Evolutionary conservation across 208 protist genomes (phyloP), one percentile per base, ranked within the genome.

Genomic region (Acanthamoeba castellanii): DNA sequence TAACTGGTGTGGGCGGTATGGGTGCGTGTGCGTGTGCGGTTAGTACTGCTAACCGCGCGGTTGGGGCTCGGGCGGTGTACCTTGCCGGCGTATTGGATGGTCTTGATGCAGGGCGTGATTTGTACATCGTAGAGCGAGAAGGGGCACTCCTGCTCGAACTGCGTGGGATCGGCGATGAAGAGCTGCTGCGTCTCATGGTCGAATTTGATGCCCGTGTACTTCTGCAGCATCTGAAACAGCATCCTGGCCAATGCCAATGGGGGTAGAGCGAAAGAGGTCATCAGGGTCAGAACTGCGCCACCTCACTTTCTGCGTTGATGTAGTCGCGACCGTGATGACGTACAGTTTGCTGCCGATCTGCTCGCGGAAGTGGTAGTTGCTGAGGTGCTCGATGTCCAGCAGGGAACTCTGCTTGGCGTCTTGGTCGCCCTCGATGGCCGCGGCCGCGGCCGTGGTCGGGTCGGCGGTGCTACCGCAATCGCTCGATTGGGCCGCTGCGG

Each of bases 341-440:
- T 93, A 93, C 88, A 93, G 45, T 32, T 93, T 93, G 64, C 88
- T 93, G 34, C 88, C 88, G 25, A 93, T 93, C 64, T 93, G 88
- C 88, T 93, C 88, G 61, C 88, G 61, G 50, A 93, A 78, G 34
- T 93, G 88, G 34, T 93, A 93, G 42, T 74, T 20, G 45, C 61
- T 70, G 20, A 78, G 68, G 64, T 93, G 61, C 50, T 93, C 88
- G 37, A 93, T 93, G 64, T 93, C 88, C 16, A 93, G 68, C 37
- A 93, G 64, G 14, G 88, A 93, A 18, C 88, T 78, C 14, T 42
- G 68, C 42, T 93, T 52, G 61, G 32, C 47, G 25, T 74, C 11
- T 6, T 85, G 27, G n/a, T 81, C 72, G 27, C 34, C 72, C 0
- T 42, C 18, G 9, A 0, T 27, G 18, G 45, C 70, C 3, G 18